phyloP scores from a whole-genome alignment of 352 stramenopile species.

The Pythium aristosporum region DNA sequence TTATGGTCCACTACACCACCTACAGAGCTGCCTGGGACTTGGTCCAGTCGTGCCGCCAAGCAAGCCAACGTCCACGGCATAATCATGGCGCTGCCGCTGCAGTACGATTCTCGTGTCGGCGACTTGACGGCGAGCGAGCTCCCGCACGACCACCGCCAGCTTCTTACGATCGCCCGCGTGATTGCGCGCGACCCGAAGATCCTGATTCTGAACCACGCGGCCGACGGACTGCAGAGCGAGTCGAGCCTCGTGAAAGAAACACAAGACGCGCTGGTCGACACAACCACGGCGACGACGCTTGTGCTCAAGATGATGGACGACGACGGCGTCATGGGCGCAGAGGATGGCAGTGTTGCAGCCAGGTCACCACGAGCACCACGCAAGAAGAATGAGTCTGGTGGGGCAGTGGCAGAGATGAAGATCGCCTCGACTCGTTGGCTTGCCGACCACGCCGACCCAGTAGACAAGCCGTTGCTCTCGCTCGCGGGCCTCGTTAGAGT shows the following conservation, averaged over 20 bases:
- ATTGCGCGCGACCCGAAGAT: not conserved
- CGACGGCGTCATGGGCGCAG: too few species aligned
- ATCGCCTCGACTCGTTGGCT: too few species aligned
- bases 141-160: not conserved
- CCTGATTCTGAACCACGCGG: not conserved
- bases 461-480: too few species aligned
- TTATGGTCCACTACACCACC: too few species aligned
- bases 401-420: too few species aligned
- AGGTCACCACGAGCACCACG: too few species aligned
- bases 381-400: too few species aligned
- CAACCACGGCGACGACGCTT: not conserved
- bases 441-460: too few species aligned
- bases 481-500: too few species aligned
- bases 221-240: too few species aligned
- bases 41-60: slow-evolving; percentile 3
- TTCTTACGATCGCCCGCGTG: not conserved
- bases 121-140: not conserved
- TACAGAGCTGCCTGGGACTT: too few species aligned
- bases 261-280: not conserved
- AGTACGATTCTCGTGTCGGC: slow-evolving; percentile 32
- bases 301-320: not conserved
- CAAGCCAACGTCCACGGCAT: slow-evolving; percentile 10
- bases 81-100: slow-evolving; percentile 32
- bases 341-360: too few species aligned
- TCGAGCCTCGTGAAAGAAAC: not conserved